Evolutionary conservation across 352 stramenopile species (phyloP), one percentile per base, ranked within the genome.

Genomic region (Pythium dissotocum): DNA sequence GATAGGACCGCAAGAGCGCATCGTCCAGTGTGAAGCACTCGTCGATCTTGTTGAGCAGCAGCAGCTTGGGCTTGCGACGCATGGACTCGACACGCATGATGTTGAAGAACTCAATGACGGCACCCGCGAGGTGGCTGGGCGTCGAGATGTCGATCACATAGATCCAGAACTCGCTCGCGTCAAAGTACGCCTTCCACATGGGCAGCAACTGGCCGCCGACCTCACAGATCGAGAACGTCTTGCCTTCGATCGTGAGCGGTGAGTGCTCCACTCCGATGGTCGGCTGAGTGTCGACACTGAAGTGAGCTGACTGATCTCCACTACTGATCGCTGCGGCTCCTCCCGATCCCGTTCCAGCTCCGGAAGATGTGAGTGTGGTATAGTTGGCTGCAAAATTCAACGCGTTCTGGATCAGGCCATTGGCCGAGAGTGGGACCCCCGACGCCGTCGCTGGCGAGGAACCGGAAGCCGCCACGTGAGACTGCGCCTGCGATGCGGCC

Each of bases 11-110:
- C 42, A 91, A n/a, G 8, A 82, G 62, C 3, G 69, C 60, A 67
- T 89, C 79, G 21, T 85, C 70, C n/a, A 89, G 46, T 12, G 77
- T 74, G 33, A 77, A 82, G 38, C 49, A 73, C 30, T 72, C 63
- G 65, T 93, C 85, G 40, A 87, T 83, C 52, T 90, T 86, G 69
- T 90, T 93, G 53, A 93, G 71, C 52, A 93, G 57, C 9, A 93
- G 56, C 16, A 90, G 67, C 54, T 88, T 90, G 21, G 78, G 75
- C 61, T 91, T 93, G 51, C 36, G 42, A 2, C 71, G 75, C 82
- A 90, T 91, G 7, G 72, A 58, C 16, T 83, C 77, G 33, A 80
- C 62, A n/a, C 63, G 69, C 56, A 90, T 54, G 7, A 93, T 75
- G 42, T 81, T 79, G 63, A 89, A 90, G 33, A 91, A 77, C 74